Conservation (phyloP, 2,329 filamentous ascomycete species). For the Beauveria medogensis region DNA sequence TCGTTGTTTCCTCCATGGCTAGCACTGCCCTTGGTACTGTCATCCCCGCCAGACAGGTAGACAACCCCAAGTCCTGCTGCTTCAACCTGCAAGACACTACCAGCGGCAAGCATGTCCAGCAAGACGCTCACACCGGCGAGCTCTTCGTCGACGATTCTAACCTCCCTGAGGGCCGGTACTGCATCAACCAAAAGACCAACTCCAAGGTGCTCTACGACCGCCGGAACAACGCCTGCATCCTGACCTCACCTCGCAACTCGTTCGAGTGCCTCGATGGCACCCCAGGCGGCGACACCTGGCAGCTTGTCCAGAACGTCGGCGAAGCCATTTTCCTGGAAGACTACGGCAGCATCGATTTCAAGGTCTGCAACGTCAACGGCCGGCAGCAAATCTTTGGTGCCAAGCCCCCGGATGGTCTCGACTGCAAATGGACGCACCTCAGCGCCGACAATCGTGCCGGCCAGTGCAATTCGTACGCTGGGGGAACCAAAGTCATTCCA, state of each 20-base stretch:
- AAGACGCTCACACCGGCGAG: slow-evolving; percentile 19
- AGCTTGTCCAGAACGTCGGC: neutral
- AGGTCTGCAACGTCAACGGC: neutral
- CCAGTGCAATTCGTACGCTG: neutral
- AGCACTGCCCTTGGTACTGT: slow-evolving; percentile 13
- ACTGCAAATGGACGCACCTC: neutral
- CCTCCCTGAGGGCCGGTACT: slow-evolving; percentile 23
- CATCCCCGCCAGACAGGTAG: slow-evolving; percentile 10
- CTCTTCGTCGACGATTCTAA: slow-evolving; percentile 19
- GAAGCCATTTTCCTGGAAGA: neutral
- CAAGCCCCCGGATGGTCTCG: neutral
- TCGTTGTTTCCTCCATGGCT: neutral
- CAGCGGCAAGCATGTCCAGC: slow-evolving; percentile 18
- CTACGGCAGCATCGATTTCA: neutral
- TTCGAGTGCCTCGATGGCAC: slow-evolving; percentile 27
- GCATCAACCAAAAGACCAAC: slow-evolving; percentile 19
- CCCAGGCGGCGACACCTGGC: slow-evolving; percentile 18
- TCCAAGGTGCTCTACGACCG: slow-evolving; percentile 21
- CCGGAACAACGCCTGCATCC: slow-evolving; percentile 25
- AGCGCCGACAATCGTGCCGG: neutral
- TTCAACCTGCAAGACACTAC: slow-evolving; percentile 23
- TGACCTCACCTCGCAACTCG: slow-evolving; percentile 16
- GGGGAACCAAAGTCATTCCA: no score
- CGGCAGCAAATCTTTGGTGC: slow-evolving; percentile 1
- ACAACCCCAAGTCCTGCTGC: slow-evolving; percentile 22